Percentiles rank a stretch among this genome's conserved stretches.
Conservation (phyloP, 1,139 yeast species). For the Arxiozyma bovina region DNA sequence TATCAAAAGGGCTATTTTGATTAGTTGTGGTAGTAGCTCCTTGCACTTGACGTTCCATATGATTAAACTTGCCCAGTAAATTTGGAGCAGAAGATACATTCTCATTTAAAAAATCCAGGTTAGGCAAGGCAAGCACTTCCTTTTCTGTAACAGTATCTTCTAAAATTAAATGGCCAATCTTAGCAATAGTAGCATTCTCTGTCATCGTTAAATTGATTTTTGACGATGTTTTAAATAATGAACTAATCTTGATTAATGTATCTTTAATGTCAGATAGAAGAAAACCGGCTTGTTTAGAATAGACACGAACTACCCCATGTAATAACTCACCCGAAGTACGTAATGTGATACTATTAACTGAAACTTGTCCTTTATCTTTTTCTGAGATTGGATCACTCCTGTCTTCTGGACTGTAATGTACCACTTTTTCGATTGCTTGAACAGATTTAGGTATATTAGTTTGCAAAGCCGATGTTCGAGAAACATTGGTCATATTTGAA, state of each 20-base stretch:
- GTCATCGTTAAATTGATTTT: slow-evolving; percentile 32
- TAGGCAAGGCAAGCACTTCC: slow-evolving; percentile 61
- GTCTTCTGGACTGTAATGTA: slow-evolving; percentile 17
- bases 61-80: slow-evolving; percentile 1
- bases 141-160: slow-evolving; percentile 74
- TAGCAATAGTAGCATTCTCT: slow-evolving; percentile 44
- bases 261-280: slow-evolving; percentile 79
- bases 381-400: background rate
- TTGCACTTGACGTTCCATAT: slow-evolving; percentile 24
- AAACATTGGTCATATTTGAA: slow-evolving; percentile 70
- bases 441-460: slow-evolving; percentile 68
- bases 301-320: slow-evolving; percentile 81
- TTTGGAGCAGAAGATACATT: background rate
- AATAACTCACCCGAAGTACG: slow-evolving; percentile 82
- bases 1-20: slow-evolving; percentile 20
- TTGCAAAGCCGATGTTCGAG: slow-evolving; percentile 65
- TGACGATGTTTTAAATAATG: slow-evolving; percentile 51
- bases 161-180: slow-evolving; percentile 50
- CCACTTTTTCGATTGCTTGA: slow-evolving; percentile 39
- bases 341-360: slow-evolving; percentile 53
- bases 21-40: slow-evolving; percentile 19
- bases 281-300: slow-evolving; percentile 78
- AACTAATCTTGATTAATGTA: slow-evolving; percentile 62
- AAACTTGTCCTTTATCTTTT: background rate
- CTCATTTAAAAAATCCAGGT: slow-evolving; percentile 39